phyloP scores from a whole-genome alignment of 495 filamentous ascomycete species.

The Parathielavia appendiculata region DNA sequence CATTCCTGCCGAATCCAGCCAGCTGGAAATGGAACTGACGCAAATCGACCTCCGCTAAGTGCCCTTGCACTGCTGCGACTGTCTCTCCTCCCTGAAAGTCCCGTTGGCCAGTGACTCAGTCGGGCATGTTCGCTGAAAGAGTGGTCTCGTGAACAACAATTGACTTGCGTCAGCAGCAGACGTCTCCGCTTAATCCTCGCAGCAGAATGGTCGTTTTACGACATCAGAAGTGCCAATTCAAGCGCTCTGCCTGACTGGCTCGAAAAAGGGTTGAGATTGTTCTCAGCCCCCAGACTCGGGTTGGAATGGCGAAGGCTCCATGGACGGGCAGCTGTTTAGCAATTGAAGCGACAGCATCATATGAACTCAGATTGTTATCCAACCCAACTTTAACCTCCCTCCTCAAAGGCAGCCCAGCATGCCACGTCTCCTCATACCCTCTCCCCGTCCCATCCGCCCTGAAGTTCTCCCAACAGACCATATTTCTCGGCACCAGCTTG shows the following conservation, averaged over 20 bases:
- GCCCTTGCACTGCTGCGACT: background rate
- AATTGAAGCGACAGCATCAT: background rate
- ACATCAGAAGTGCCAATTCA: background rate
- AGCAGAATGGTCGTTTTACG: background rate
- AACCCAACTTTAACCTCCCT: conserved; percentile 43
- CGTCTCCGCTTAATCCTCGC: background rate
- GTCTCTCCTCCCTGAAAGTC: background rate
- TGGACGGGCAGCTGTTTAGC: no score
- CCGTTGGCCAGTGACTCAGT: conserved; percentile 1
- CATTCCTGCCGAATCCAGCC: conserved; percentile 8
- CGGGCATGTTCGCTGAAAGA: background rate
- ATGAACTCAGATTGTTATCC: conserved; percentile 29
- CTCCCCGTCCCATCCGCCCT: conserved; percentile 39
- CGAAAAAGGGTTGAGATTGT: background rate
- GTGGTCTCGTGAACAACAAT: background rate
- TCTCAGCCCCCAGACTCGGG: no score
- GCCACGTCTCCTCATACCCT: conserved; percentile 46
- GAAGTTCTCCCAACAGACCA: conserved; percentile 50
- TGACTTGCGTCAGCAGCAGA: conserved; percentile 9
- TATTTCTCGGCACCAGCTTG: conserved; percentile 41
- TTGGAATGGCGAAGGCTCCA: no score
- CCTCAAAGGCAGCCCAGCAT: conserved; percentile 43
- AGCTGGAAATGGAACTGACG: conserved; percentile 12
- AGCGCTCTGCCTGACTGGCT: no score
- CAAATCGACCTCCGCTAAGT: background rate